Base-by-base conservation (phyloP, 176 grass and related monocot species). In the Eragrostis nindensis region DNA sequence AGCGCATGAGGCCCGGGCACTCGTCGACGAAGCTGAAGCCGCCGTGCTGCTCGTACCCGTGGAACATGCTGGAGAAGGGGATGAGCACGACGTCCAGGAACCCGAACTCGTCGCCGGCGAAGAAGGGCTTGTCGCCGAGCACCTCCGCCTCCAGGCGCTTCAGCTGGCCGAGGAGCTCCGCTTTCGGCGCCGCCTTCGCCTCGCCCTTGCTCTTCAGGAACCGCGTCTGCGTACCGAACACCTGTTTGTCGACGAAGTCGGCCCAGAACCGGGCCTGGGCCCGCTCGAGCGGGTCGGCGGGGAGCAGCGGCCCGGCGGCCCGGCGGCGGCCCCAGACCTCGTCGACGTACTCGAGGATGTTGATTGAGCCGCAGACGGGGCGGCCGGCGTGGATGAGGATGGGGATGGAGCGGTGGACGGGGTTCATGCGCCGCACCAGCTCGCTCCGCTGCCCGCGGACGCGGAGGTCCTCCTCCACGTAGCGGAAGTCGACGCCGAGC, bases 301-400 rank as follows among this genome's bases (percentile, higher is more conserved):
- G 62, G 53, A 90, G 71, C 48, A 87, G 45, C 49, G 30, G 41
- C 2, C 24, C 19, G 14, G 6, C 2, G 1, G 5, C 7, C n/a
- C n/a, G n/a, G n/a, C n/a, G n/a, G 0, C 0, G 2, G 2, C 67
- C 57, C 76, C 75, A 87, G 2, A 64, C 54, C 24, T 81, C 79
- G 25, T 86, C 60, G 16, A 86, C n/a, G 59, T 83, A 90, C 83
- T 90, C 79, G 22, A 86, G 13, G 40, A 86, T 90, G 60, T 74
- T 90, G 7, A 79, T 0, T 9, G 79, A 90, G 45, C 66, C 74
- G 18, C 73, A 77, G 41, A 86, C 65, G 0, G 68, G 88, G 16
- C 40, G 22, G 5, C 84, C 68, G 1, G 0, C 29, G 62, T 83
- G 89, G 68, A 83, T 80, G 9, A 84, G 74, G 14, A 87, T 78